These are phyloP conservation scores for Globisporangium alternatum DNA, from an alignment of 352 stramenopile genomes.

Conservation along the genomic window DNA sequence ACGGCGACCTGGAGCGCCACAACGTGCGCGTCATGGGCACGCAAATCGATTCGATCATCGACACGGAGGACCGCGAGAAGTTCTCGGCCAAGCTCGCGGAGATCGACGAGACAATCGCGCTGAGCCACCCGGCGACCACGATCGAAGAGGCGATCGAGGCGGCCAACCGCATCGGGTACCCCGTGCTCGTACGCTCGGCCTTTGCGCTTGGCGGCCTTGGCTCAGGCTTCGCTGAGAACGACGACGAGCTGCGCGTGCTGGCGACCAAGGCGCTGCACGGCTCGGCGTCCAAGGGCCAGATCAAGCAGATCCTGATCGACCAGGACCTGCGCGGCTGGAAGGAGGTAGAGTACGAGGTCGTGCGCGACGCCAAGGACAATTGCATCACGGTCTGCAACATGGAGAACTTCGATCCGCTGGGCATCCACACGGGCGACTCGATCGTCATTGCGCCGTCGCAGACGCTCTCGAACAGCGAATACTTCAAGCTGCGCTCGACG, in stretches of 20 bases:
- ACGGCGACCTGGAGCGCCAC: slow-evolving; percentile 88
- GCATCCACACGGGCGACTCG: slow-evolving; percentile 97
- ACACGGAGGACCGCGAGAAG: slow-evolving; percentile 94
- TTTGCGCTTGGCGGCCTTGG: slow-evolving; percentile 93
- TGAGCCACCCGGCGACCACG: slow-evolving; percentile 89
- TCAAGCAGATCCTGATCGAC: slow-evolving; percentile 96
- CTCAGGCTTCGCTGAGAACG: slow-evolving; percentile 90
- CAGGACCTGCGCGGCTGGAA: slow-evolving; percentile 98
- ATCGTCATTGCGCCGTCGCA: slow-evolving; percentile 97
- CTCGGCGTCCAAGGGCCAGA: slow-evolving; percentile 80
- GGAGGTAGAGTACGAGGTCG: slow-evolving; percentile 99
- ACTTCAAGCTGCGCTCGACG: slow-evolving; percentile 97
- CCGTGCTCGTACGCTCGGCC: slow-evolving; percentile 92
- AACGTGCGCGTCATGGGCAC: slow-evolving; percentile 89
- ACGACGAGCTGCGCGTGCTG: slow-evolving; percentile 84
- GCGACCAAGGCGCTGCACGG: slow-evolving; percentile 91
- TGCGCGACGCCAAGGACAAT: slow-evolving; percentile 95
- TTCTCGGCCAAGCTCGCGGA: slow-evolving; percentile 93
- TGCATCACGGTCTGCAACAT: slow-evolving; percentile 99
- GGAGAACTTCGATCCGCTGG: slow-evolving; percentile 98
- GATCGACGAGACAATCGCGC: slow-evolving; percentile 91
- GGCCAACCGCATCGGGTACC: slow-evolving; percentile 92
- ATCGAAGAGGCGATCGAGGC: slow-evolving; percentile 89
- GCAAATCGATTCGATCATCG: slow-evolving; percentile 92
- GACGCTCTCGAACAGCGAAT: slow-evolving; percentile 96